These are phyloP conservation scores for Trametes cubensis DNA, from an alignment of 768 basidiomycete species.

Conservation along the genomic window DNA sequence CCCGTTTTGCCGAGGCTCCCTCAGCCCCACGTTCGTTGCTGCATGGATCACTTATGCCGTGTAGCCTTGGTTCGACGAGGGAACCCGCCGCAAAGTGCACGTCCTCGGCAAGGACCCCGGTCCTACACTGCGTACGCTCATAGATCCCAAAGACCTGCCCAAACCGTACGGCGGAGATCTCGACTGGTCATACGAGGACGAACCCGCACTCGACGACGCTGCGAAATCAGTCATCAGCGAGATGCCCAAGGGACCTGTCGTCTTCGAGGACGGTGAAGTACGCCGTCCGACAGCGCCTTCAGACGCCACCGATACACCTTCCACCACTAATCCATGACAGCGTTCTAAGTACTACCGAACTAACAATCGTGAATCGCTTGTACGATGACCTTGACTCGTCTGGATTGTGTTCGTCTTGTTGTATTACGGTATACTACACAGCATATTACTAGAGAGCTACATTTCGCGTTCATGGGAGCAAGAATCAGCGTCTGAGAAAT, in stretches of 20 bases:
- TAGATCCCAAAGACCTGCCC: constrained; percentile 57
- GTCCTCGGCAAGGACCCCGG: constrained; percentile 67
- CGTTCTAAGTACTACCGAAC: neutral
- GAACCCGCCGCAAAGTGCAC: constrained; percentile 76
- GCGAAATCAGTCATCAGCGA: constrained; percentile 47
- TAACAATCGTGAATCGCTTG: too few relatives aligned
- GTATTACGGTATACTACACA: constrained; percentile 5
- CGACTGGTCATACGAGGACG: constrained; percentile 69
- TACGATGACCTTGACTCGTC: too few relatives aligned
- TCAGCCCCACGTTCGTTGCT: too few relatives aligned
- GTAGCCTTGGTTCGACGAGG: constrained; percentile 79
- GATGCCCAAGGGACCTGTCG: constrained; percentile 58
- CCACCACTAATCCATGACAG: neutral
- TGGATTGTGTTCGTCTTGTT: neutral
- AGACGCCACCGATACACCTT: neutral
- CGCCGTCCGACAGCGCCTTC: constrained; percentile 29
- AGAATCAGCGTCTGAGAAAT: neutral
- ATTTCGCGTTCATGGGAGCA: neutral
- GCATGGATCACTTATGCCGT: neutral
- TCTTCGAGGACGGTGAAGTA: constrained; percentile 51
- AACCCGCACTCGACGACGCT: constrained; percentile 63
- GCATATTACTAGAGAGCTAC: constrained; percentile 11
- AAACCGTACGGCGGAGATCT: constrained; percentile 73
- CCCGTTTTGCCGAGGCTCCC: too few relatives aligned
- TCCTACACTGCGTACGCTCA: constrained; percentile 51